Evolutionary conservation across 192 early-diverging fungal species (phyloP), one percentile per base, ranked within the genome.

Genomic region (Backusella psychrophila): DNA sequence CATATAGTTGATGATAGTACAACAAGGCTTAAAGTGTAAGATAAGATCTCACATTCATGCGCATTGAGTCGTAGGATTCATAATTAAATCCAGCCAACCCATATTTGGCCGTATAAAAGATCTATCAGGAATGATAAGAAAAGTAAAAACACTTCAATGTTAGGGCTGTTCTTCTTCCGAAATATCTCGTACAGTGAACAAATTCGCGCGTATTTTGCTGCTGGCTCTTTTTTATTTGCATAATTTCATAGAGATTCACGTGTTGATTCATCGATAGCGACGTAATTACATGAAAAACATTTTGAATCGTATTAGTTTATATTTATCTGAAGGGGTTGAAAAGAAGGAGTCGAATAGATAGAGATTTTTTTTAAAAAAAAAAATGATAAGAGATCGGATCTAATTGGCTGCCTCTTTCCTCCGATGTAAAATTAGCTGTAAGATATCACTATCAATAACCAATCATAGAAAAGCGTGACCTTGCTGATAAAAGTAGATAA

Each of bases 401-500:
- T 63, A 63, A 63, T 63, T 63, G 56, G 56, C 56, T 63, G 21
- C 26, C 11, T 63, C 19, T 63, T 63, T 63, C 56, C 23, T 63
- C 56, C 56, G 56, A 63, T 29, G 56, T 63, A 63, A 63, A 63
- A 63, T 63, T 63, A 63, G 21, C 56, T 63, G 21, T 63, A 63
- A 63, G 56, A 63, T 63, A 29, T 63, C 35, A 34, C 36, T 69
- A 69, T 69, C 67, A 69, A n/a, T 69, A 69, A 17, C 67, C 67
- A 71, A 71, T 35, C 69, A 71, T 39, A 21, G 67, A 69, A 36
- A 69, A 69, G 36, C 67, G 67, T 63, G 56, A 63, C 56, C 56
- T 29, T 63, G 56, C 56, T 63, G 56, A 63, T 63, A 63, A 69
- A 36, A 69, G 67, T 34, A 69, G 31, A 36, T 69, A 69, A 69